Conservation (phyloP, 2,329 filamentous ascomycete genomes). For the Apiospora hydei region DNA sequence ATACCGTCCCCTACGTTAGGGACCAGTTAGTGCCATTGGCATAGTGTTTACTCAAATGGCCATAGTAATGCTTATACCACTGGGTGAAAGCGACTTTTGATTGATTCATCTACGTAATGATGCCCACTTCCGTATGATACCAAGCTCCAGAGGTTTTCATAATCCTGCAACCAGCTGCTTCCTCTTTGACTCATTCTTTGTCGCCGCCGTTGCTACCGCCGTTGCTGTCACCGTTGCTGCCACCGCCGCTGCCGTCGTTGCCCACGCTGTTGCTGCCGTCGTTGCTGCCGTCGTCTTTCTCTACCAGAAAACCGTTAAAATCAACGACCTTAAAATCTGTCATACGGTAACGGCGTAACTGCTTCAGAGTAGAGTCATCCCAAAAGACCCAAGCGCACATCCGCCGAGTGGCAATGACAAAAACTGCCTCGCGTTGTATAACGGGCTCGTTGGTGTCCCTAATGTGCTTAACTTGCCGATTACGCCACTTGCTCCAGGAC, state of each 20-base stretch:
- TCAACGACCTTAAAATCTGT: not conserved
- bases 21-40: no score
- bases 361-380: not conserved
- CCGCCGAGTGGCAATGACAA: not conserved
- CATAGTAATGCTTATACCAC: no score
- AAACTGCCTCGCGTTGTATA: not conserved
- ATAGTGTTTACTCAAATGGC: no score
- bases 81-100: no score
- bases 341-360: not conserved
- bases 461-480: not conserved
- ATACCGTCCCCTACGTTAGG: no score
- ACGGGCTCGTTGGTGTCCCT: no score
- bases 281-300: not conserved
- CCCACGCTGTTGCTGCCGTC: no score
- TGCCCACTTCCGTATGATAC: no score
- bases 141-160: no score
- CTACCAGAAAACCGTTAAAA: not conserved
- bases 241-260: not conserved
- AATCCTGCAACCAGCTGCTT: not conserved
- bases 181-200: not conserved
- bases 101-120: no score
- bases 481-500: not conserved
- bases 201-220: not conserved
- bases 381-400: slow-evolving; percentile 12
- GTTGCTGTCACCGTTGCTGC: not conserved